Percentiles rank a stretch among this genome's conserved stretches.
Evolutionary conservation across 106 monocot species (phyloP).

Genomic region (Dendrobium huoshanense): DNA sequence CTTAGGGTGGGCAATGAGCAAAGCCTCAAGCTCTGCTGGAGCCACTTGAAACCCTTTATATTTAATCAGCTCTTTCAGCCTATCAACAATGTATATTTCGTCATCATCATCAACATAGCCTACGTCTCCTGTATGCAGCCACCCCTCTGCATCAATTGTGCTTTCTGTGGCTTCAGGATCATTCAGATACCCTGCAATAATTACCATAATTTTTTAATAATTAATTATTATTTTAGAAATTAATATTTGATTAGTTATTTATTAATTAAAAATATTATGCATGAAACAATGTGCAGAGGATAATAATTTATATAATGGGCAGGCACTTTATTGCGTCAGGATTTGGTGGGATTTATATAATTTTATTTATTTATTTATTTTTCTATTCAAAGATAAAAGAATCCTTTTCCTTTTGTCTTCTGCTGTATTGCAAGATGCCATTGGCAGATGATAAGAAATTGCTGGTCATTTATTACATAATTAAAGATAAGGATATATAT

Average conservation of each 20-base stretch:
- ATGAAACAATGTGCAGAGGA: too few relatives aligned
- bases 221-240: not conserved
- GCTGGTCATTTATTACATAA: too few relatives aligned
- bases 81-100: constrained; percentile 81
- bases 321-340: too few relatives aligned
- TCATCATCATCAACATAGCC: constrained; percentile 75
- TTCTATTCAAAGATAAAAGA: too few relatives aligned
- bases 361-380: too few relatives aligned
- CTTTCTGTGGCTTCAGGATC: constrained; percentile 50
- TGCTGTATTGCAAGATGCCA: too few relatives aligned
- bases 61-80: constrained; percentile 87
- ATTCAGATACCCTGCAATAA: constrained; percentile 60
- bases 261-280: too few relatives aligned
- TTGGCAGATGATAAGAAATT: too few relatives aligned
- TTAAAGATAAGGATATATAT: too few relatives aligned
- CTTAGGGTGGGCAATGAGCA: constrained; percentile 39
- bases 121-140: constrained; percentile 89
- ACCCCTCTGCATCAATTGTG: constrained; percentile 70
- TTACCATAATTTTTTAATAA: not conserved
- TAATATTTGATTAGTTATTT: not conserved
- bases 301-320: too few relatives aligned
- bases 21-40: constrained; percentile 52
- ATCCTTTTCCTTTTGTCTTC: too few relatives aligned
- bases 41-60: constrained; percentile 73
- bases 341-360: too few relatives aligned